phyloP scores from a whole-genome alignment of 495 filamentous ascomycete species.

The Acidiella bohemica region DNA sequence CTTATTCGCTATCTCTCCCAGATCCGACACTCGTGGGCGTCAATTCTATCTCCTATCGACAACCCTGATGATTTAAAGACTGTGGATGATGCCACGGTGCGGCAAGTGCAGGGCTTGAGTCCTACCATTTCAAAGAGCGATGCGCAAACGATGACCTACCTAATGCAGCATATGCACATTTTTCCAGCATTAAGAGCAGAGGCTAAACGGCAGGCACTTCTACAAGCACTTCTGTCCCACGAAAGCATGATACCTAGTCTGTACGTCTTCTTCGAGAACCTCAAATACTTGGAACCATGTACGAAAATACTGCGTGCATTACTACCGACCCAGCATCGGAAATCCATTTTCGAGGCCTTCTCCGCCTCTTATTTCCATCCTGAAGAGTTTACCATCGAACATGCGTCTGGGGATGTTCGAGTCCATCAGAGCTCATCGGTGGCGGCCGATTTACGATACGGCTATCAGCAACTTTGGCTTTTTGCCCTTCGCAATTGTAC shows the following conservation, averaged over 20 bases:
- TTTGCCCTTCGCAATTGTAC: conserved; percentile 15
- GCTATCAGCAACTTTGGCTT: conserved; percentile 7
- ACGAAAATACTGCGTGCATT: conserved; percentile 21
- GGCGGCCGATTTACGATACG: neutral
- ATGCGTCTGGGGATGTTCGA: neutral
- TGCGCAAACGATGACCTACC: conserved; percentile 3
- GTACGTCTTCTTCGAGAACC: conserved; percentile 24
- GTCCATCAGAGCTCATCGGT: neutral
- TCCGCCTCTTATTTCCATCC: neutral
- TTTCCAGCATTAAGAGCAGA: neutral
- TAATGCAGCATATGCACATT: neutral
- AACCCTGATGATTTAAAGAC: neutral
- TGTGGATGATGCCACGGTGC: neutral
- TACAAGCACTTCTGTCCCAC: conserved; percentile 2
- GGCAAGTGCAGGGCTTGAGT: neutral
- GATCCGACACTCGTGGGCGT: neutral
- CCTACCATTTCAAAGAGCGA: neutral
- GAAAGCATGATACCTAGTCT: conserved; percentile 22
- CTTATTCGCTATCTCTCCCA: neutral
- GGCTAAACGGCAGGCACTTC: neutral
- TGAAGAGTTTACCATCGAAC: neutral
- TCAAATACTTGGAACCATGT: conserved; percentile 25
- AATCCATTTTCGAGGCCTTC: neutral
- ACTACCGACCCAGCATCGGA: conserved; percentile 7
- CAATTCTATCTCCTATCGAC: neutral